Evolutionary conservation across 345 rosid genomes (phyloP).

Genomic region (Bruguiera sexangula): DNA sequence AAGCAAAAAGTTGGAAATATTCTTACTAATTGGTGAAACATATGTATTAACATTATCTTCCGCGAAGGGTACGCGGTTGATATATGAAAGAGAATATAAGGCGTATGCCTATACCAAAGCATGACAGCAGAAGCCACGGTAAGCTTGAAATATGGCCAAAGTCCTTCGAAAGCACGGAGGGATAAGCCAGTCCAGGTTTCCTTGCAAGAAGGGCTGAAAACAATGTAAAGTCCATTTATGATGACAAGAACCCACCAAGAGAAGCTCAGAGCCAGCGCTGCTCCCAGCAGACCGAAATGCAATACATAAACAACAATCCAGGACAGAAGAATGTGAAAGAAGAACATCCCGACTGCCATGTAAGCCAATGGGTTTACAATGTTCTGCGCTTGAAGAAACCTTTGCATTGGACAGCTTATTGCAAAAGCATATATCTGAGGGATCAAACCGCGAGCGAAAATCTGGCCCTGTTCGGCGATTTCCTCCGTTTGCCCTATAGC

Average conservation of each 20-base stretch:
- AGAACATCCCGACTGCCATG: conserved; percentile 69
- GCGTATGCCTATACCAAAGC: conserved; percentile 55
- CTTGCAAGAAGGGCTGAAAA: conserved; percentile 63
- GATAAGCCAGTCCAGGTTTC: conserved; percentile 87
- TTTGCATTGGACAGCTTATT: conserved; percentile 74
- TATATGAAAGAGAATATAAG: not conserved
- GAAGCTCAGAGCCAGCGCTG: conserved; percentile 59
- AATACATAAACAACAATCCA: conserved; percentile 58
- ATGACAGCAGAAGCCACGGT: conserved; percentile 82
- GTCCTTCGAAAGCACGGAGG: conserved; percentile 52
- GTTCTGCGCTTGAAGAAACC: conserved; percentile 96
- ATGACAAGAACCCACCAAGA: conserved; percentile 81
- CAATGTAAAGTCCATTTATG: conserved; percentile 50
- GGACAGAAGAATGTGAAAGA: conserved; percentile 59
- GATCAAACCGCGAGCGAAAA: conserved; percentile 70
- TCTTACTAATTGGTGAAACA: too few relatives aligned
- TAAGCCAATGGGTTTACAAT: conserved; percentile 86
- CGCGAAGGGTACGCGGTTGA: too few relatives aligned
- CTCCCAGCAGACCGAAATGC: conserved; percentile 65
- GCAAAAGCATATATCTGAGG: conserved; percentile 86
- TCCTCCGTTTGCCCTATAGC: conserved; percentile 59
- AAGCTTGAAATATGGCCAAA: conserved; percentile 94
- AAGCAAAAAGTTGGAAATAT: not conserved
- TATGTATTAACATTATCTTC: too few relatives aligned
- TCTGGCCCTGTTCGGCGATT: conserved; percentile 64